Evolutionary conservation across 2,329 filamentous ascomycete genomes (phyloP).

Genomic region (Lachnellula occidentalis): DNA sequence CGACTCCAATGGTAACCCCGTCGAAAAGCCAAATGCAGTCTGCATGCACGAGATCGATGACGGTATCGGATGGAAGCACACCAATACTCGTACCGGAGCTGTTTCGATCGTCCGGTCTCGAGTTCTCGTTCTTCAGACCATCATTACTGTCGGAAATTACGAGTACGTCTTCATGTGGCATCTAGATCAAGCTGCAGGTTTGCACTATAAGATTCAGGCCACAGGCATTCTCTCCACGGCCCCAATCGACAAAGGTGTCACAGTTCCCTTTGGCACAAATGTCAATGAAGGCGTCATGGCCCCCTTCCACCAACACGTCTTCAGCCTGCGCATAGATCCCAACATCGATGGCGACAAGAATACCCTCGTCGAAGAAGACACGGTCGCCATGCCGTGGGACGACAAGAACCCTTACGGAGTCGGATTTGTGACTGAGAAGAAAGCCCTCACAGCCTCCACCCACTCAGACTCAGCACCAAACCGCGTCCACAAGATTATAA

Average conservation of each 20-base stretch:
- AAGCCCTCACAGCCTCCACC: slow-evolving; percentile 27
- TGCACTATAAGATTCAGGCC: slow-evolving; percentile 57
- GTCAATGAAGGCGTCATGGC: slow-evolving; percentile 55
- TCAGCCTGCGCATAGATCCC: slow-evolving; percentile 50
- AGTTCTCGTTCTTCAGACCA: slow-evolving; percentile 23
- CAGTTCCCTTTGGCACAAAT: slow-evolving; percentile 51
- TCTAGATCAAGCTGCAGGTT: slow-evolving; percentile 58
- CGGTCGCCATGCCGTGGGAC: slow-evolving; percentile 39
- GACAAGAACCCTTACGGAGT: slow-evolving; percentile 48
- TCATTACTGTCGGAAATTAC: slow-evolving; percentile 59
- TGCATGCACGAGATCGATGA: slow-evolving; percentile 67
- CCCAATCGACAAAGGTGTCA: slow-evolving; percentile 49
- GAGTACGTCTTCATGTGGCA: slow-evolving; percentile 62
- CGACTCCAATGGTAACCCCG: slow-evolving; percentile 48
- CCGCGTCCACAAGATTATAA: slow-evolving; percentile 83
- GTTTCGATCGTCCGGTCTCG: slow-evolving; percentile 22
- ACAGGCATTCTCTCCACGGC: slow-evolving; percentile 56
- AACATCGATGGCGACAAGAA: slow-evolving; percentile 50
- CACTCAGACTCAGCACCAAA: slow-evolving; percentile 43
- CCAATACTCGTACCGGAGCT: slow-evolving; percentile 42
- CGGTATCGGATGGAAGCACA: slow-evolving; percentile 67
- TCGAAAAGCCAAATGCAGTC: slow-evolving; percentile 52
- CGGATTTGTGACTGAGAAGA: slow-evolving; percentile 38
- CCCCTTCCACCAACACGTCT: slow-evolving; percentile 56
- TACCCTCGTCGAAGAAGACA: slow-evolving; percentile 49